Evolutionary conservation across 1,284 basidiomycete species (phyloP).

Genomic region (Irpex sp.): DNA sequence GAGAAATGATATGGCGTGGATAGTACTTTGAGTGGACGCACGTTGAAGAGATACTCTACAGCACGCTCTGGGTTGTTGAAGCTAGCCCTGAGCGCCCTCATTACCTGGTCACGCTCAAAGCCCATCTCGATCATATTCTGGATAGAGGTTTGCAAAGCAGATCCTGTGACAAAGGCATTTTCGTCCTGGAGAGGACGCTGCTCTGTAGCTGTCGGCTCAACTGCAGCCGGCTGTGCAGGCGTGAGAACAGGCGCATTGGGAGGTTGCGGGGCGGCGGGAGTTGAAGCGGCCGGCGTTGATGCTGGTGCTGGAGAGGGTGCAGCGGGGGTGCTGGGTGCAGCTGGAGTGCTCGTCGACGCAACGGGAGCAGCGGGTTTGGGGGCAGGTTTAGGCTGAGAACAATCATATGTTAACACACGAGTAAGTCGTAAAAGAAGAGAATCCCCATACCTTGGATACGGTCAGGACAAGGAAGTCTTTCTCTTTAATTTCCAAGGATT

Average conservation of each 20-base stretch:
- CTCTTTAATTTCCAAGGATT: constrained; percentile 91
- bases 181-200: constrained; percentile 44
- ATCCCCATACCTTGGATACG: constrained; percentile 82
- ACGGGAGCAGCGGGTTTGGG: not conserved
- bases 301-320: constrained; percentile 26
- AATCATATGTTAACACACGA: not conserved
- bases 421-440: not conserved
- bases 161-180: constrained; percentile 70
- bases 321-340: constrained; percentile 27
- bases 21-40: constrained; percentile 37
- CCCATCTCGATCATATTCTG: constrained; percentile 93
- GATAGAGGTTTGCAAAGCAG: constrained; percentile 73
- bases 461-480: constrained; percentile 99
- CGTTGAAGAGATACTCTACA: constrained; percentile 95
- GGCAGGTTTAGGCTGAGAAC: constrained; percentile 52
- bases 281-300: constrained; percentile 29
- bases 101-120: constrained; percentile 83
- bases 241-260: constrained; percentile 30
- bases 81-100: constrained; percentile 86
- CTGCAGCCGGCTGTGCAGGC: constrained; percentile 34
- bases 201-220: constrained; percentile 33
- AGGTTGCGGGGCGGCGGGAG: constrained; percentile 31
- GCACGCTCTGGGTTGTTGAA: constrained; percentile 99
- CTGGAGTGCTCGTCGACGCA: constrained; percentile 14
- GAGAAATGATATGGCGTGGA: constrained; percentile 2